Percentiles rank a stretch among this genome's conserved stretches.
Evolutionary conservation across 129 eudicot species (phyloP).

Genomic region (Calendula officinalis): DNA sequence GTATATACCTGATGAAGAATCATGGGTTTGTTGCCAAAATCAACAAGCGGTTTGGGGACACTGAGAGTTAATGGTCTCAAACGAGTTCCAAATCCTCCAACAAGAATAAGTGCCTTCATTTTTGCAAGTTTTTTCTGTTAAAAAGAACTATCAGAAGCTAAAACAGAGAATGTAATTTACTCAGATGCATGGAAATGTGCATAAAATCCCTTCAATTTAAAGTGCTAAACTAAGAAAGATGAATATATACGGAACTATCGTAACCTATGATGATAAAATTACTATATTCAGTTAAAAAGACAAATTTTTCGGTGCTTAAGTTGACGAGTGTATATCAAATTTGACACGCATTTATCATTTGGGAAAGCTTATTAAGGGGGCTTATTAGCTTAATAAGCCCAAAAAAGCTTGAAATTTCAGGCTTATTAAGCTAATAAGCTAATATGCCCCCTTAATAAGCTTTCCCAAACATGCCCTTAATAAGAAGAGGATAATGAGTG

Average conservation of each 20-base stretch:
- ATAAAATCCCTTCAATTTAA: constrained; percentile 28
- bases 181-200: not conserved
- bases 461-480: too few species aligned
- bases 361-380: too few species aligned
- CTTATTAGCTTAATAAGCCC: too few species aligned
- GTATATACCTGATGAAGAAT: constrained; percentile 85
- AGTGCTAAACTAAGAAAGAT: constrained; percentile 38
- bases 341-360: constrained; percentile 37
- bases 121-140: constrained; percentile 31
- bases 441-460: too few species aligned
- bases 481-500: constrained; percentile 21
- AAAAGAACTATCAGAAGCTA: constrained; percentile 27
- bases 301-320: constrained; percentile 28
- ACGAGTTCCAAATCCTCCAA: constrained; percentile 97
- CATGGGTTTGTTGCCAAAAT: constrained; percentile 97
- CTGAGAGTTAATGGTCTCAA: constrained; percentile 94
- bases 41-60: constrained; percentile 96
- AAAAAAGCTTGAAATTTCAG: too few species aligned
- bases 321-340: not conserved
- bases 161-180: not conserved
- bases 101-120: constrained; percentile 99
- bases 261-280: constrained; percentile 14
- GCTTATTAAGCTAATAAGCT: too few species aligned
- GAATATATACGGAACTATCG: constrained; percentile 36
- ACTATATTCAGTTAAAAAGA: constrained; percentile 22